Base-by-base conservation (phyloP, 129 eudicot species). In the Kitagawia praeruptora region DNA sequence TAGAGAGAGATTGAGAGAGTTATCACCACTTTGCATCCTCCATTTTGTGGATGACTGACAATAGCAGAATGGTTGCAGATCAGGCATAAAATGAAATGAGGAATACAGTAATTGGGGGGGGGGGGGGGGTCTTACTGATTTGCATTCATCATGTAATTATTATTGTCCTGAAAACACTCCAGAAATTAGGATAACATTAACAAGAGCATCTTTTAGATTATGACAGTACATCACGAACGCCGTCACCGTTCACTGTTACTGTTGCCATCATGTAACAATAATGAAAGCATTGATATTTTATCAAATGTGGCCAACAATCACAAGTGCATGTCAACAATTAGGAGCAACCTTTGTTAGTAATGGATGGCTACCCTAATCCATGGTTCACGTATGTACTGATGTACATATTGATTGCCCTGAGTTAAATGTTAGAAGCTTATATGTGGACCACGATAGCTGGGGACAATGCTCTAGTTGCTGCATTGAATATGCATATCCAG, bases 391-490 rank as follows among this genome's bases (percentile, higher is more conserved):
- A 74, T 31, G 8, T 34, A 44, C 42, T 71, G 31, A 71, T 71
- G 31, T 71, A 25, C 38, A 74, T 48, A 74, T 74, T 74, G 23
- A 74, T 42, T 42, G 56, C 23, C 34, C 37, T 74, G 38, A 23
- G 41, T 44, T 74, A 10, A 5, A 21, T 25, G 19, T 44, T 73
- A 13, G 56, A 74, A 74, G 37, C 53, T 9, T 72, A 72, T 72
- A 45, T 11, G 77, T 25, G 77, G 40, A 74, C 77, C 47, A 44
- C 6, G 5, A 71, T 40, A 41, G 45, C 18, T 71, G 34, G 49
- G 75, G 41, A 69, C 74, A 69, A 16, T 40, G 23, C 75, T 71
- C 48, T 71, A 15, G 75, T 40, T 71, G 75, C 48, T 71, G 51
- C 75, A 71, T 71, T 71, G 48, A n/a, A n/a, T n/a, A n/a, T n/a